Evolutionary conservation across 768 basidiomycete genomes (phyloP), one percentile per base, ranked within the genome.

Genomic region (Lyophyllum decastes): DNA sequence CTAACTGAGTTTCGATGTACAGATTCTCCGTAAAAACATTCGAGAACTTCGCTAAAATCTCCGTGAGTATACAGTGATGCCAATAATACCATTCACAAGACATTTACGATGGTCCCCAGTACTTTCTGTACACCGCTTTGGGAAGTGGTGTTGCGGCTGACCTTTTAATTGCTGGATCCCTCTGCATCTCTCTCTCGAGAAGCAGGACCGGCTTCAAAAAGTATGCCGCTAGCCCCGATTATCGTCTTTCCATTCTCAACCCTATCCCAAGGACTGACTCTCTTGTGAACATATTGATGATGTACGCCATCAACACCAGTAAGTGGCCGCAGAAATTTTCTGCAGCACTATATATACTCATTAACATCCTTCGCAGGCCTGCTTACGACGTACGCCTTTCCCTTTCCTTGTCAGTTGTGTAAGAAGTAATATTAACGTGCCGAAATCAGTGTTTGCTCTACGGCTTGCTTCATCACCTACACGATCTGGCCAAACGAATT

Each of bases 231-330:
- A 7, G 6, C 16, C 14, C 35, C 35, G 4, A 12, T 38, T 12
- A 12, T 17, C 16, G 30, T 33, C 6, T 33, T 6, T 33, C 30
- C 11, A 11, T 38, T 12, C 11, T 38, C 16, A 10, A 2, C 16
- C 35, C 14, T 4, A 38, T 17, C 35, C 35, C 35, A 16, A 80
- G 81, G 48, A 82, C 81, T 22, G 75, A 83, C 48, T 73, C 77
- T 0, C 54, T 82, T 3, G 63, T 82, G 9, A 76, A 71, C 16
- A 65, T 73, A n/a, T 65, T 84, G 22, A 77, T 83, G 58, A 50
- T 78, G 54, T 83, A 81, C 55, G 72, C 76, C n/a, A 72, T 84
- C 52, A 82, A 81, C 59, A 82, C 81, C 59, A 73, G 81, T 81
- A 55, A 50, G 76, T 66, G 10, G n/a, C 25, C 7, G 44, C 27